Base-by-base conservation (phyloP, 176 grass and related monocot genomes). In the Poa pratensis region DNA sequence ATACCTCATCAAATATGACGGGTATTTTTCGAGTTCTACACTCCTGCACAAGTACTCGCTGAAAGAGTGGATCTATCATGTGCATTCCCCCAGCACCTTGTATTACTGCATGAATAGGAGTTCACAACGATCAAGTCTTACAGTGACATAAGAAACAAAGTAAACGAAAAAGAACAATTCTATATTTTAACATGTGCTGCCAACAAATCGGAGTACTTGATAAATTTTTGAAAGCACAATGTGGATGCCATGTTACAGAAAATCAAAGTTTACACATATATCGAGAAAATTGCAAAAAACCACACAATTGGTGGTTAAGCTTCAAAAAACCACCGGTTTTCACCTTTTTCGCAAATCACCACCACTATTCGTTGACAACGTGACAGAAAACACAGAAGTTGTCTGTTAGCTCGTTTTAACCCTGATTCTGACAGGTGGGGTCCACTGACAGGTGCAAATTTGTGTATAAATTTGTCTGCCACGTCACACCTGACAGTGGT, bases 1-100 rank as follows among this genome's bases (percentile, higher is more conserved):
- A 96, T 42, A 98, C 93, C 89, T 95, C 93, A 85, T 96, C 96
- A 81, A 94, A 96, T 94, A 98, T 96, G 69, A 98, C 93, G 81
- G 96, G 96, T 74, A 95, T 95, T 87, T 82, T 90, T 71, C 32
- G 70, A 54, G 60, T 83, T 87, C 57, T 90, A 83, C 93, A 98
- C 78, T 95, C 89, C 2, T 57, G 78, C 26, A 89, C 83, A 80
- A 98, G 96, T 71, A 92, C 67, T 53, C 93, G 75, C 80, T 96
- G 93, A 82, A 98, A 98, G 87, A 98, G 91, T 48, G 96, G 93
- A 83, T 98, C 91, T 50, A 95, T 92, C 93, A 98, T 90, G 67
- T 82, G 84, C 96, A 98, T 95, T 62, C 96, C 93, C 46, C 96
- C 91, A 24, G 96, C 91, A 84, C 91, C 96, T 81, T 98, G 96